A percentile compares a stretch with the other conserved stretches of the same genome.
These are phyloP conservation scores for Phlyctochytrium arcticum DNA, from an alignment of 192 early-diverging fungal species.

Conservation along the genomic window DNA sequence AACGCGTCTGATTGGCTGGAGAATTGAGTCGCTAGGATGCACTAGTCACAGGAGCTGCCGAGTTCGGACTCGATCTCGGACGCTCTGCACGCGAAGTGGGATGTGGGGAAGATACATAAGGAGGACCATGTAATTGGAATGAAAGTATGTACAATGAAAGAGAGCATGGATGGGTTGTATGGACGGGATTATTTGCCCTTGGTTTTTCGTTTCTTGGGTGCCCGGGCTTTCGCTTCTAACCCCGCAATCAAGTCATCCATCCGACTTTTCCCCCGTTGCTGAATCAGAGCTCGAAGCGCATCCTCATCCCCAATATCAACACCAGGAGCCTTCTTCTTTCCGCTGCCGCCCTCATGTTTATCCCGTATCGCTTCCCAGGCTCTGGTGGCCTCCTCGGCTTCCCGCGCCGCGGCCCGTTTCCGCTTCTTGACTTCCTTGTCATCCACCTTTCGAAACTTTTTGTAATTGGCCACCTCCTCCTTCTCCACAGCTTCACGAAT, in stretches of 20 bases:
- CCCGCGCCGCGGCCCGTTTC: conserved; percentile 43
- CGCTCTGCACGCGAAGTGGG: conserved; percentile 5
- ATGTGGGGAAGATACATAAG: neutral
- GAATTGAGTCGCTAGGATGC: neutral
- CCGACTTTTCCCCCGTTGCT: conserved; percentile 7
- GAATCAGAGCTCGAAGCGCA: conserved; percentile 53
- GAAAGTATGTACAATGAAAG: too few species aligned
- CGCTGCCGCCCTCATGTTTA: conserved; percentile 29
- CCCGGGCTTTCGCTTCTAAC: conserved; percentile 31
- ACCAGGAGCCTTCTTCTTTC: conserved; percentile 27
- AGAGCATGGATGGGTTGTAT: too few species aligned
- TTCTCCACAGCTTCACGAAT: conserved; percentile 61
- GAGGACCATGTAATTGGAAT: too few species aligned
- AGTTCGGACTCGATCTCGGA: neutral
- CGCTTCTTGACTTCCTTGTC: conserved; percentile 44
- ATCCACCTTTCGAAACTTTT: conserved; percentile 42
- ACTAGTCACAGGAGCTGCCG: neutral
- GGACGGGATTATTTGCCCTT: too few species aligned
- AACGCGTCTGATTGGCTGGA: neutral
- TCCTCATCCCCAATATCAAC: conserved; percentile 43
- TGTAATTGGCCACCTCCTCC: conserved; percentile 47
- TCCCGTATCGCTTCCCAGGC: neutral
- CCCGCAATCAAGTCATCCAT: conserved; percentile 15
- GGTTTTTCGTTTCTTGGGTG: conserved; percentile 7
- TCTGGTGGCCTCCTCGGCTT: neutral